A percentile compares a stretch with the other conserved stretches of the same genome.
Conservation (phyloP, 108 stramenopile genomes). For the Cylindrotheca closterium region DNA sequence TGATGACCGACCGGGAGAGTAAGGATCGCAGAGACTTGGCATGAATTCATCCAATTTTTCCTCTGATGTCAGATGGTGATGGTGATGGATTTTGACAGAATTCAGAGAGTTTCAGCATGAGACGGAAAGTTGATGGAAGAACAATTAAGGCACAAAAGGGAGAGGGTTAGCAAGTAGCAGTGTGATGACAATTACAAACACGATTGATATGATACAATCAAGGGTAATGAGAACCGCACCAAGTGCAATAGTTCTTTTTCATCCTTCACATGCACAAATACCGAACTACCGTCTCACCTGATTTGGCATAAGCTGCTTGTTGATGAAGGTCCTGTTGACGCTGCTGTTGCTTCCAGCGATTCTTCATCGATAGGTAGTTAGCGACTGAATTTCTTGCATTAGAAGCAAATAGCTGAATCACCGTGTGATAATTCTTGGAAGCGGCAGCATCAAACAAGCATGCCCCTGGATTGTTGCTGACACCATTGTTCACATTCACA, state of each 20-base stretch:
- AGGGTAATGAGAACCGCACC: too few relatives aligned
- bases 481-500: too few relatives aligned
- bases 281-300: too few relatives aligned
- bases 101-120: not conserved
- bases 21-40: constrained; percentile 11
- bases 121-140: too few relatives aligned
- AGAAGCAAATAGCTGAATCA: constrained; percentile 50
- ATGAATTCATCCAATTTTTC: constrained; percentile 44
- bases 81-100: not conserved
- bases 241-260: too few relatives aligned
- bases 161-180: too few relatives aligned
- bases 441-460: constrained; percentile 52
- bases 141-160: too few relatives aligned
- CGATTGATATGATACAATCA: too few relatives aligned
- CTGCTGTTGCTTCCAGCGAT: constrained; percentile 35
- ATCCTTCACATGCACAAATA: too few relatives aligned
- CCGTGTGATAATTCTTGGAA: constrained; percentile 50
- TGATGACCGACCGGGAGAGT: not conserved
- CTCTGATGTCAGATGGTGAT: constrained; percentile 19
- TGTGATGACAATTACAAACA: too few relatives aligned
- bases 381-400: constrained; percentile 35
- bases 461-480: constrained; percentile 2
- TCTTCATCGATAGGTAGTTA: constrained; percentile 31
- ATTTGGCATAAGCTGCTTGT: constrained; percentile 23
- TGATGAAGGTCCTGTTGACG: too few relatives aligned